A percentile compares a stretch with the other conserved stretches of the same genome.
These are phyloP conservation scores for Podospora australis DNA, from an alignment of 495 filamentous ascomycete genomes.

Conservation along the genomic window DNA sequence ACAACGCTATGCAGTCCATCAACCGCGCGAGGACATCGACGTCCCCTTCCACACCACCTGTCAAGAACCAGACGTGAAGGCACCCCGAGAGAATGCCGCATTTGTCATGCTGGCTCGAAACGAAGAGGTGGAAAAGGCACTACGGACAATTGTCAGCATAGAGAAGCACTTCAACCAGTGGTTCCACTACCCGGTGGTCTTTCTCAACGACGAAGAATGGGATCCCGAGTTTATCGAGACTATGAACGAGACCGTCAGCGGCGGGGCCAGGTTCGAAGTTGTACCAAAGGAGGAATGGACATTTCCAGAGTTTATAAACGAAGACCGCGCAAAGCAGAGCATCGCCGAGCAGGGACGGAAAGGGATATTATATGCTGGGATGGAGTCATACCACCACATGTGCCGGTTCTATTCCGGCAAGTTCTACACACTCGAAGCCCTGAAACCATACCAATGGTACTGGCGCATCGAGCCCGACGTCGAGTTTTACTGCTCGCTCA, in stretches of 20 bases:
- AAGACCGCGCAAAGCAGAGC: constrained; percentile 71
- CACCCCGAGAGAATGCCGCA: constrained; percentile 78
- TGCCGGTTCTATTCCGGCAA: constrained; percentile 98
- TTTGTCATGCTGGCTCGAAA: constrained; percentile 93
- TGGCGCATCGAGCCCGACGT: constrained; percentile 50
- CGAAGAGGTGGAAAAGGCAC: constrained; percentile 82
- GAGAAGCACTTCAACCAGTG: constrained; percentile 96
- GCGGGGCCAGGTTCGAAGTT: constrained; percentile 70
- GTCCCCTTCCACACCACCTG: constrained; percentile 37
- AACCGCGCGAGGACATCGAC: constrained; percentile 33
- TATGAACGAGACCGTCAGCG: constrained; percentile 74
- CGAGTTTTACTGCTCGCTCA: constrained; percentile 47
- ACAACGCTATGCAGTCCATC: constrained; percentile 23
- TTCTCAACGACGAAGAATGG: constrained; percentile 88
- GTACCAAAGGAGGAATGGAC: constrained; percentile 81
- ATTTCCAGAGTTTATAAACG: constrained; percentile 85
- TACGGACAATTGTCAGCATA: constrained; percentile 84
- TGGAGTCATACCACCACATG: constrained; percentile 98
- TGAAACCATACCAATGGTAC: constrained; percentile 45
- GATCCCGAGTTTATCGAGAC: constrained; percentile 75
- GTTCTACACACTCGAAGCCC: constrained; percentile 38
- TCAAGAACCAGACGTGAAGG: constrained; percentile 39
- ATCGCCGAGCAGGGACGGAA: constrained; percentile 79
- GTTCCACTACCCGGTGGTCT: constrained; percentile 96
- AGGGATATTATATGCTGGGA: constrained; percentile 95